Conservation (phyloP, 345 rosid genomes). For the Adansonia digitata region DNA sequence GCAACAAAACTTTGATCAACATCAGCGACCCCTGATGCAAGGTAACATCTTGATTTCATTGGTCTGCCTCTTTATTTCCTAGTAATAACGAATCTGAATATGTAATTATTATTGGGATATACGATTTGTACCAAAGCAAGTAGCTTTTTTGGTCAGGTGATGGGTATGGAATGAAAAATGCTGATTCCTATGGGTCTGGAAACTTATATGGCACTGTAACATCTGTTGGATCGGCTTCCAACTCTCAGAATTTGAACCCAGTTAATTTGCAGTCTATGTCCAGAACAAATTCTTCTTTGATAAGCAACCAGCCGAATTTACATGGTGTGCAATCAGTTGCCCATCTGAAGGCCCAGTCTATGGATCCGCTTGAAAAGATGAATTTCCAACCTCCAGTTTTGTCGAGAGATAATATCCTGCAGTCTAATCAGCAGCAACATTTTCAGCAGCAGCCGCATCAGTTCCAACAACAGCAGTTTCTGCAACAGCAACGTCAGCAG, state of each 20-base stretch:
- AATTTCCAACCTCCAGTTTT: constrained; percentile 42
- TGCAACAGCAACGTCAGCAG: constrained; percentile 49
- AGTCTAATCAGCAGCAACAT: constrained; percentile 59
- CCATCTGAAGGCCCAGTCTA: constrained; percentile 35
- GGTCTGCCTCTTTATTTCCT: constrained; percentile 12
- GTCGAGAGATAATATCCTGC: constrained; percentile 46
- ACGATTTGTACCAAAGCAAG: constrained; percentile 16
- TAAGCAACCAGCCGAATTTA: constrained; percentile 44
- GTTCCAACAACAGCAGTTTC: constrained; percentile 54
- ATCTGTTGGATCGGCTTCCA: constrained; percentile 45
- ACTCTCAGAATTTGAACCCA: constrained; percentile 47
- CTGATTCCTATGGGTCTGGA: constrained; percentile 59
- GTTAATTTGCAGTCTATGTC: constrained; percentile 51
- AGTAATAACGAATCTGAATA: constrained; percentile 5
- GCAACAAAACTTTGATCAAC: constrained; percentile 65
- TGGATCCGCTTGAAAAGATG: constrained; percentile 51
- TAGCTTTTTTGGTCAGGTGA: constrained; percentile 48
- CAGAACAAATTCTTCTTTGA: constrained; percentile 45
- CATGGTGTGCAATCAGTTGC: constrained; percentile 46
- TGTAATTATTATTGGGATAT: constrained; percentile 14
- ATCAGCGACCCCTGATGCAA: constrained; percentile 56
- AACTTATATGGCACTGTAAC: constrained; percentile 50
- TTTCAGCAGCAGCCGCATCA: constrained; percentile 56
- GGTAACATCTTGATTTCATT: constrained; percentile 32
- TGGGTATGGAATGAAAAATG: constrained; percentile 50